These are phyloP conservation scores for Fraxinus albicans DNA, from an alignment of 305 asterid genomes.

Conservation along the genomic window DNA sequence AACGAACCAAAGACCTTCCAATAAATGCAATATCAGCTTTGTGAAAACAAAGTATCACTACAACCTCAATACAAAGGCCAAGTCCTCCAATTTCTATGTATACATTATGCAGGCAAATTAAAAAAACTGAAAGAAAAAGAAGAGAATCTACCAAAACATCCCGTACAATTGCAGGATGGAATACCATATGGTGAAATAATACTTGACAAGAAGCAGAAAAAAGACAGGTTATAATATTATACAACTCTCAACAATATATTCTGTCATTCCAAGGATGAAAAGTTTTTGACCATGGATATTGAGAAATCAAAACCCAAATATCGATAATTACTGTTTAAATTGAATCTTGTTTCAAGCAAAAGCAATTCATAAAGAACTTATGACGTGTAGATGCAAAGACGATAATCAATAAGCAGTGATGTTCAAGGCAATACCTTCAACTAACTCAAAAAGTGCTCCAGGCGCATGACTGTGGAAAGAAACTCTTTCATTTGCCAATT, in stretches of 20 bases:
- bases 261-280: slow-evolving; percentile 10
- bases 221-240: background rate
- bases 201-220: background rate
- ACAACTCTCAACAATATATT: background rate
- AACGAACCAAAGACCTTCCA: background rate
- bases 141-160: background rate
- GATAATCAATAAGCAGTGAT: background rate
- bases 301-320: slow-evolving; percentile 8
- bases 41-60: background rate
- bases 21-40: slow-evolving; percentile 5
- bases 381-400: slow-evolving; percentile 1
- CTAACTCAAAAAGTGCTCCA: slow-evolving; percentile 43
- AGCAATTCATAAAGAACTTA: slow-evolving; percentile 12
- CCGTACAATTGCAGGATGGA: background rate
- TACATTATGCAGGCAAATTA: slow-evolving; percentile 9
- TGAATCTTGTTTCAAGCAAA: background rate
- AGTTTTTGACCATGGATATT: background rate
- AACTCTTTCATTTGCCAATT: slow-evolving; percentile 37
- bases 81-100: background rate
- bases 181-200: background rate
- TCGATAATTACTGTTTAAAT: background rate
- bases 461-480: slow-evolving; percentile 55
- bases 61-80: slow-evolving; percentile 6
- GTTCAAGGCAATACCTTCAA: slow-evolving; percentile 50
- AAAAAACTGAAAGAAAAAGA: background rate